Base-by-base conservation (phyloP, 306 rosid species). In the Lathyrus tuberosus region DNA sequence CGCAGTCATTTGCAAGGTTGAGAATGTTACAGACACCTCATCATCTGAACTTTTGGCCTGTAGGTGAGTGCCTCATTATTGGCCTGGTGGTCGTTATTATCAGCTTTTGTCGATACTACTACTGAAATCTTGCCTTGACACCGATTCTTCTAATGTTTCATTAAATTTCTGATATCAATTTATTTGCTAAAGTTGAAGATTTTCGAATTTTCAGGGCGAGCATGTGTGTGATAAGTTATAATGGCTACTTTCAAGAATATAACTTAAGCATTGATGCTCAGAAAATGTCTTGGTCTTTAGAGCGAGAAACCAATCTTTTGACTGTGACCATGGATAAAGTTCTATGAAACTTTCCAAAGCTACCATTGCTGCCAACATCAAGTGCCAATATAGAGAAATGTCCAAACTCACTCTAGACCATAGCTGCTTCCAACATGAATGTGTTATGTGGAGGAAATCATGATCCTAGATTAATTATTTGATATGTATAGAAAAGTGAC, bases 191-290 rank as follows among this genome's bases (percentile, higher is more conserved):
- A 41, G 41, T 86, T 65, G 18, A 5, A 8, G 26, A 10, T 54
- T 76, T 66, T 67, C 56, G 46, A 67, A 74, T 81, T 81, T 81
- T 5, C 87, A 90, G 97, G 89, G 90, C 82, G 68, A 88, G 81
- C 16, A 40, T 94, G 76, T 83, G 84, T 49, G 86, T 88, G 63
- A 78, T 94, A 70, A 80, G 85, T 76, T 88, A 72, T 75, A 84
- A 83, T 61, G 98, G 98, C 38, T 76, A 82, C 81, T 87, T 90
- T 75, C 86, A 79, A 47, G 97, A 93, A 81, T 93, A 90, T 85
- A 82, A 65, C 76, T 33, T 93, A 40, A 86, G 74, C 48, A 73
- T 90, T 70, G 86, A 81, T 60, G 69, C 83, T 42, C 87, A 79
- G 37, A 87, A 83, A 74, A 80, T 89, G 58, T 78, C 84, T 44